Base-by-base conservation (phyloP, 805 yeast species). In the Yarrowia sp. region DNA sequence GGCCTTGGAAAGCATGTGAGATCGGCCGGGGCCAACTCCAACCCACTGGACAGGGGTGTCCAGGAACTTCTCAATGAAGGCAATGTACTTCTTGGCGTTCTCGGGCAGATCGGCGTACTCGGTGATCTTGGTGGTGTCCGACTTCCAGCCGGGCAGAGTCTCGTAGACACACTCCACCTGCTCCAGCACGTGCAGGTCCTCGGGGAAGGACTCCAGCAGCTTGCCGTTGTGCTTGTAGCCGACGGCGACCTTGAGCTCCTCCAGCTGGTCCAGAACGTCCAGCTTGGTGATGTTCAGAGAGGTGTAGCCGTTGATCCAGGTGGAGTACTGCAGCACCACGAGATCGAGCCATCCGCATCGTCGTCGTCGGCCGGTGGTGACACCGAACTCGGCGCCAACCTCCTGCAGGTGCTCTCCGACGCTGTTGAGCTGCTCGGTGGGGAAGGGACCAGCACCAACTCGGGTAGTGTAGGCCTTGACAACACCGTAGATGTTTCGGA, bases 401-500 rank as follows among this genome's bases (percentile, higher is more conserved):
- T 83, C 80, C 79, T 95, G 99, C 76, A 95, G 83, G 72, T 86
- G 86, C 74, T 90, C 96, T 76, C 99, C 99, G 58, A 82, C 86
- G 43, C 81, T 87, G 78, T 94, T 92, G 77, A 93, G 85, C 78
- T 93, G 98, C 81, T 95, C 99, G 68, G 98, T 89, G 70, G 99
- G 98, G 90, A 95, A 95, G 39, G 99, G 99, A 72, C 99, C 99
- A 77, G 93, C 98, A 74, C 99, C 99, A 68, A 95, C 99, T 80
- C 99, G 88, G 43, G 99, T 95, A 55, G 99, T 95, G 81, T 95
- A 95, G 49, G 98, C 98, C 83, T 95, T 95, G 56, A 94, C 98
- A 33, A 95, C 99, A 79, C 99, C 99, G 77, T 89, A 92, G 53
- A 92, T 83, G 78, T 92, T 88, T 66, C 83, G 85, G 74, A 95